A percentile compares a stretch with the other conserved stretches of the same genome.
Conservation (phyloP, 768 basidiomycete genomes). For the Pisolithus tinctorius region DNA sequence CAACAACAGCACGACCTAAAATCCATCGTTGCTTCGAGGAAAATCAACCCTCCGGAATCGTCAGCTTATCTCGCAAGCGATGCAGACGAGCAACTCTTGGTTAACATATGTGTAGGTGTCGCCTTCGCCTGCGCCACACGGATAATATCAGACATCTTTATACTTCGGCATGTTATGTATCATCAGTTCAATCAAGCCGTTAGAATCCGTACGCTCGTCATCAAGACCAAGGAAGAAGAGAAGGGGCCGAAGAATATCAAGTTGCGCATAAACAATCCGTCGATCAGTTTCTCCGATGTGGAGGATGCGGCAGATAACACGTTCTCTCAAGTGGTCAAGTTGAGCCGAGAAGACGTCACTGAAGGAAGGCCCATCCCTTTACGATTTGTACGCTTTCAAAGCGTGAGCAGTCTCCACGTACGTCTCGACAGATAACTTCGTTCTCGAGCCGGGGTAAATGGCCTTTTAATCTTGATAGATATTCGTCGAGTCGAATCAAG, state of each 20-base stretch:
- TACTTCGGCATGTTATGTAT: background rate
- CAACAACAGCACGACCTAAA: conserved; percentile 41
- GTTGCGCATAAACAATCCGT: conserved; percentile 51
- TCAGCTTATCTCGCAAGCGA: conserved; percentile 53
- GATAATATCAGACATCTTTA: background rate
- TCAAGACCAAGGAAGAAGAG: conserved; percentile 33
- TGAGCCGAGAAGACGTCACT: conserved; percentile 43
- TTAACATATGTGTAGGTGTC: conserved; percentile 57
- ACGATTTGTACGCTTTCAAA: conserved; percentile 65
- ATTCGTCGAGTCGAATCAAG: conserved; percentile 65
- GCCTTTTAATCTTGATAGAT: conserved; percentile 34
- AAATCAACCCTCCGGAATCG: conserved; percentile 35
- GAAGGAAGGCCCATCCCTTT: conserved; percentile 41
- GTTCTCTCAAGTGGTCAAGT: conserved; percentile 51
- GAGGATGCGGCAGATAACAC: conserved; percentile 42
- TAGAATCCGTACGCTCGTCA: conserved; percentile 51
- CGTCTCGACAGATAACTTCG: background rate
- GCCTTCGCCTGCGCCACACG: background rate
- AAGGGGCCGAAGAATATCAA: conserved; percentile 59
- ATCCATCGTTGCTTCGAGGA: conserved; percentile 39
- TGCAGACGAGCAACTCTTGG: conserved; percentile 64
- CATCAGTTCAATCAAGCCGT: conserved; percentile 64
- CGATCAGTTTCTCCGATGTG: conserved; percentile 62
- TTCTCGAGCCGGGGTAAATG: background rate
- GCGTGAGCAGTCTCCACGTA: conserved; percentile 61